Conservation (phyloP, 2,329 filamentous ascomycete species). For the Aureobasidium namibiae region DNA sequence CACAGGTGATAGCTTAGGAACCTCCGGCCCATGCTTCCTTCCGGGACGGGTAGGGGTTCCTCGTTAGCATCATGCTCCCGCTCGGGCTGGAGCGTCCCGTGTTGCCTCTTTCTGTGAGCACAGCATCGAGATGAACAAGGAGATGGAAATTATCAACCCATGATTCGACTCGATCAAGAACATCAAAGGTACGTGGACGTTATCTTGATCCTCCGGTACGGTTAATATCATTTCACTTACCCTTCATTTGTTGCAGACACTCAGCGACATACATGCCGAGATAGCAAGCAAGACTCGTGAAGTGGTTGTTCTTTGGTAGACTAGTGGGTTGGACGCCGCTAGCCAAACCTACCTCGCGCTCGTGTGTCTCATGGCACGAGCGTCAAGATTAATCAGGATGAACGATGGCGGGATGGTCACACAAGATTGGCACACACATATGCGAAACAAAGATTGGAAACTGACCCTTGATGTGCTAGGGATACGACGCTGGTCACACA, state of each 20-base stretch:
- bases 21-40: slow-evolving; percentile 9
- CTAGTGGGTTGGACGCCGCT: slow-evolving; percentile 10
- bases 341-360: slow-evolving; percentile 7
- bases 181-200: neutral
- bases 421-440: neutral
- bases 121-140: neutral
- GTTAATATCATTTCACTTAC: neutral
- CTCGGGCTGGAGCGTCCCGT: slow-evolving; percentile 13
- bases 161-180: neutral
- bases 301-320: slow-evolving; percentile 9
- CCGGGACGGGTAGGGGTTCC: slow-evolving; percentile 1
- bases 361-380: slow-evolving; percentile 4
- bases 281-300: slow-evolving; percentile 1
- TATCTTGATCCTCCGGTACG: neutral
- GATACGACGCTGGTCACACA: slow-evolving; percentile 63
- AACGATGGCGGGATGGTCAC: neutral
- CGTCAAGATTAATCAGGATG: slow-evolving; percentile 10
- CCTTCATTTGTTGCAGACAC: neutral
- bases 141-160: neutral
- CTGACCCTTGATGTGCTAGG: slow-evolving; percentile 40
- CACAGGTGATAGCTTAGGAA: slow-evolving; percentile 5
- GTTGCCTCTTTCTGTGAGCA: neutral
- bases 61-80: slow-evolving; percentile 7
- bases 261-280: slow-evolving; percentile 4
- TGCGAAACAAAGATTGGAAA: slow-evolving; percentile 2